Evolutionary conservation across 768 basidiomycete genomes (phyloP), one percentile per base, ranked within the genome.

Genomic region (Mrakia hoshinonis): DNA sequence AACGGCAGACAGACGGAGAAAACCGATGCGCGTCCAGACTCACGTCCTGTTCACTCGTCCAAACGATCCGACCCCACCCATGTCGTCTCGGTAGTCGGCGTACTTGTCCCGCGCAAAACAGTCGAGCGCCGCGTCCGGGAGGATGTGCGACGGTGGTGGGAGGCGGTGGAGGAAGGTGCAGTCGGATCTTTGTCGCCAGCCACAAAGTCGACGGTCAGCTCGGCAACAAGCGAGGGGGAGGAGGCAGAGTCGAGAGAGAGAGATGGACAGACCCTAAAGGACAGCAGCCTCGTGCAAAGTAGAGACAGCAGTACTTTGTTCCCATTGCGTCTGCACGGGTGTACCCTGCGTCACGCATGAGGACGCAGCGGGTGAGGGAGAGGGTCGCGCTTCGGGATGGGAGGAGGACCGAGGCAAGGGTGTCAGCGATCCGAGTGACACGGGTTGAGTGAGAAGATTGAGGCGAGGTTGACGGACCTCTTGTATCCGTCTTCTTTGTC

Each of bases 31-130:
- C n/a, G n/a, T n/a, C n/a, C 18, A 43, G 26, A 73, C 74, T 72
- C 64, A 76, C 48, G 96, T 98, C 72, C 95, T 82, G 79, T 99
- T 99, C 79, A 92, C 89, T 48, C 94, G 82, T 76, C 89, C 90
- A 81, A 98, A 98, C 72, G 90, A 92, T 15, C 96, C 96, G 38
- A 98, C 95, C 81, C 96, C 96, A 76, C 96, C 96, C 96, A 99
- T 98, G 79, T 99, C 96, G 78, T 99, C 96, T 73, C 95, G 83
- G 80, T 99, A 99, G 80, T 96, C 93, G 0, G 93, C 82, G 79
- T 97, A 96, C 81, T 97, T 97, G 82, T 96, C 93, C 58, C 96
- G 83, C 0, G 91, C 92, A 78, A 99, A 99, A 78, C 92, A 95
- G 79, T 99, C 96, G 79, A 95, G 91, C 9, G 93, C 91, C 54